Conservation (phyloP, 352 stramenopile species). For the Phytophthora palmivora region DNA sequence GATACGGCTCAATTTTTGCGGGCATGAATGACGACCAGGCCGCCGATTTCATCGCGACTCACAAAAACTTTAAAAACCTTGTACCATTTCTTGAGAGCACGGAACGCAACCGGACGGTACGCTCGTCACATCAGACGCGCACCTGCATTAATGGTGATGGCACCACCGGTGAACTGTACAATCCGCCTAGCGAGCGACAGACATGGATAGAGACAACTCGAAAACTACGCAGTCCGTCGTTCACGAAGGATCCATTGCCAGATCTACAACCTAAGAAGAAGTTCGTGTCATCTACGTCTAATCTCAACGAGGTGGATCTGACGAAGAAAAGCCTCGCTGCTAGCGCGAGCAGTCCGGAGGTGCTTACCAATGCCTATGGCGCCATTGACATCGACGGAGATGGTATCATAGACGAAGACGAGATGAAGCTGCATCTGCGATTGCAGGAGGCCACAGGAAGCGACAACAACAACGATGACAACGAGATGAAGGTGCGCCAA, state of each 20-base stretch:
- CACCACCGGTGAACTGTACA: neutral
- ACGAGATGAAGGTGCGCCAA: slow-evolving; percentile 26
- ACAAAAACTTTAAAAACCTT: slow-evolving; percentile 76
- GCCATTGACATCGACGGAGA: slow-evolving; percentile 70
- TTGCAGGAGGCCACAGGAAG: slow-evolving; percentile 45
- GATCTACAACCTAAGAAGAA: slow-evolving; percentile 57
- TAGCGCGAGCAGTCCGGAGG: slow-evolving; percentile 17
- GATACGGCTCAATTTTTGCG: slow-evolving; percentile 71
- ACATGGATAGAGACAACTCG: slow-evolving; percentile 72
- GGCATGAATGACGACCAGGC: slow-evolving; percentile 64
- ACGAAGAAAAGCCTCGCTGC: neutral
- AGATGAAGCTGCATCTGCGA: slow-evolving; percentile 68
- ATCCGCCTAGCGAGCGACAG: slow-evolving; percentile 20
- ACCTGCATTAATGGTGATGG: slow-evolving; percentile 34
- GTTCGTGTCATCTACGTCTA: slow-evolving; percentile 10
- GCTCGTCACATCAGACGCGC: slow-evolving; percentile 62
- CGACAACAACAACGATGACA: slow-evolving; percentile 2
- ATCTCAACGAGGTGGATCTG: slow-evolving; percentile 3
- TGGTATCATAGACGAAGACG: slow-evolving; percentile 61
- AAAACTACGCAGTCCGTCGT: slow-evolving; percentile 51
- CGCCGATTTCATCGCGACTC: slow-evolving; percentile 65
- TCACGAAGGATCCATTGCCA: slow-evolving; percentile 54
- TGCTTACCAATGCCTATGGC: slow-evolving; percentile 55
- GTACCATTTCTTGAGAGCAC: slow-evolving; percentile 66
- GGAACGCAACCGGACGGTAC: slow-evolving; percentile 65